Base-by-base conservation (phyloP, 345 rosid species). In the Pistacia vera region DNA sequence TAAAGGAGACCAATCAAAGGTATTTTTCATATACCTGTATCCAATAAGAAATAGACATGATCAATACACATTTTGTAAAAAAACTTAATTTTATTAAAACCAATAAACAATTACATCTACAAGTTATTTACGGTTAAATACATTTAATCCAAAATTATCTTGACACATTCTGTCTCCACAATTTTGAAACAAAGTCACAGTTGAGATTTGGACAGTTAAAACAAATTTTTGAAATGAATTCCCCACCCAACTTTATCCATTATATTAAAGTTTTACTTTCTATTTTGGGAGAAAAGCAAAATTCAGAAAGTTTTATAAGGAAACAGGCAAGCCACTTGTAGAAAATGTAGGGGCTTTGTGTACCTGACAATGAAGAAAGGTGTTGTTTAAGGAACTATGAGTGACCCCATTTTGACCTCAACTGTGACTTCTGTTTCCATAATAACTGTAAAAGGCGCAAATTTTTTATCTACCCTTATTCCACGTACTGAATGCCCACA, bases 1-100 rank as follows among this genome's bases (percentile, higher is more conserved):
- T 71, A 93, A 79, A 74, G 92, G 84, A 35, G 97, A 89, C 98
- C 97, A 92, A 69, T 82, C 75, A 74, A 90, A 44, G 33, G 96
- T 93, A 83, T 74, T 92, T 46, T 67, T 71, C 28, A 92, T 76
- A 81, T 84, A 86, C 83, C 97, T 95, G 83, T 79, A 46, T 52
- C 73, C 70, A 81, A 69, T 20, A 48, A 65, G 56, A 79, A 36
- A 79, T 70, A 52, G 28, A 11, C 36, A 74, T 77, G 41, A 74
- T 81, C 74, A 72, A 72, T 18, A 65, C 25, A 41, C 59, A 38
- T 52, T n/a, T 48, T 30, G 33, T 38, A 10, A 56, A 49, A 66
- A 71, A 65, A 57, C 25, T 17, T 44, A 54, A 66, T 66, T 1
- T 22, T 52, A 57, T 16, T 65, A 73, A 30, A 72, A 28, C 41